A percentile compares a stretch with the other conserved stretches of the same genome.
Conservation (phyloP, 176 grass and related monocot genomes). For the Triticum monococcum region DNA sequence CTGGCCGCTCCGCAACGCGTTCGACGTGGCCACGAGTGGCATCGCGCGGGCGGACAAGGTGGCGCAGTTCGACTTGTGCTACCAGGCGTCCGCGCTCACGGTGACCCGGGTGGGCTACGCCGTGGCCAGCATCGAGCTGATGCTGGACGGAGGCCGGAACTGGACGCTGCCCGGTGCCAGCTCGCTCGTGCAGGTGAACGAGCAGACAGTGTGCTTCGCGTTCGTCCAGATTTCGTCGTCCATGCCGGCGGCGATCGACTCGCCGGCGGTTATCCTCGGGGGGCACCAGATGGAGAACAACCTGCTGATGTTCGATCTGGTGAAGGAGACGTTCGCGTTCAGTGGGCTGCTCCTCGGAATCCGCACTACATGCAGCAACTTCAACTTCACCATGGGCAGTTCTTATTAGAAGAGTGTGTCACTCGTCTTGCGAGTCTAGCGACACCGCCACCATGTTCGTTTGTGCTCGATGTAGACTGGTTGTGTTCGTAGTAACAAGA, state of each 20-base stretch:
- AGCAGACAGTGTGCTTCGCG: conserved; percentile 4
- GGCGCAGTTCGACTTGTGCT: conserved; percentile 20
- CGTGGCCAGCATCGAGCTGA: conserved; percentile 32
- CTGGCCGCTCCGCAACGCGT: conserved; percentile 1
- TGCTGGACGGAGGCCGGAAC: conserved; percentile 17
- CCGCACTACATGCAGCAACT: conserved; percentile 7
- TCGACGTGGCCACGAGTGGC: neutral
- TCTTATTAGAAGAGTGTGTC: neutral
- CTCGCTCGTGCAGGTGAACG: conserved; percentile 12
- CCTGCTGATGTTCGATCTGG: conserved; percentile 27
- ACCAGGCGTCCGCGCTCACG: neutral
- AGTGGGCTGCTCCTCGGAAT: neutral
- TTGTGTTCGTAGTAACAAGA: neutral
- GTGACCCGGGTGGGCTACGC: neutral
- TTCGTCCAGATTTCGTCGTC: neutral
- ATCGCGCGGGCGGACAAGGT: neutral
- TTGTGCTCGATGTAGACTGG: neutral
- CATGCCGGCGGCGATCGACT: neutral
- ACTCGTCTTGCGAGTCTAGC: neutral
- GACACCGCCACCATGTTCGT: neutral
- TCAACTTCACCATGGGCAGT: conserved; percentile 25
- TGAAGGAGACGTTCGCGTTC: neutral
- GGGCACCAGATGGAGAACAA: conserved; percentile 35
- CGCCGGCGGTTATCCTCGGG: conserved; percentile 19
- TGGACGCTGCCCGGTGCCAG: conserved; percentile 25